A percentile compares a stretch with the other conserved stretches of the same genome.
Conservation (phyloP, 2,329 filamentous ascomycete genomes). For the Xylariaceae sp. region DNA sequence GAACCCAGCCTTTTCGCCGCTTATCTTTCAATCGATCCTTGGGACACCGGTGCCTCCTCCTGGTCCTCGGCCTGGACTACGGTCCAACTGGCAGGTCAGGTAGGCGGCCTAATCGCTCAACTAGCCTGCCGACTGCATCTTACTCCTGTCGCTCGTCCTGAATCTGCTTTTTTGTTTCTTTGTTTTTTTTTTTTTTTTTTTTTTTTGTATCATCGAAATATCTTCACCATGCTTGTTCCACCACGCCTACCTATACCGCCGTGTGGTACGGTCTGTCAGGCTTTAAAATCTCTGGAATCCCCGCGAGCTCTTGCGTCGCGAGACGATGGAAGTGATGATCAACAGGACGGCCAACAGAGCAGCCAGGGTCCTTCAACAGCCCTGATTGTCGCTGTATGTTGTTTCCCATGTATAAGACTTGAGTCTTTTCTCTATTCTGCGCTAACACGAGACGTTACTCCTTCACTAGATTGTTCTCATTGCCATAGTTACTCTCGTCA, state of each 20-base stretch:
- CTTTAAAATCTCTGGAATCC: slow-evolving; percentile 6
- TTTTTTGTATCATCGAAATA: background rate
- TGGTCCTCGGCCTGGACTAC: slow-evolving; percentile 7
- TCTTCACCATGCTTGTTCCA: slow-evolving; percentile 22
- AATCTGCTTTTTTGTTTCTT: slow-evolving; percentile 1
- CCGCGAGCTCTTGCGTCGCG: slow-evolving; percentile 5
- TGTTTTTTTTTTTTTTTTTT: too few relatives aligned
- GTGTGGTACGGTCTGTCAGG: slow-evolving; percentile 4
- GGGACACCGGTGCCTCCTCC: too few relatives aligned
- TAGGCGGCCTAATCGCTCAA: slow-evolving; percentile 2
- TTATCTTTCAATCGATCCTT: too few relatives aligned
- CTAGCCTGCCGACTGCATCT: too few relatives aligned
- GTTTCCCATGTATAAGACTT: background rate
- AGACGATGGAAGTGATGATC: too few relatives aligned
- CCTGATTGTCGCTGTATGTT: slow-evolving; percentile 15
- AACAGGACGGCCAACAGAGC: background rate
- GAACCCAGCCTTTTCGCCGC: too few relatives aligned
- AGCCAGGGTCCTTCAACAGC: background rate
- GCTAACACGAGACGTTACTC: slow-evolving; percentile 4
- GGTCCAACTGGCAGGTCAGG: slow-evolving; percentile 11
- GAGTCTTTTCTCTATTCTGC: background rate
- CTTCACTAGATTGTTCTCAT: slow-evolving; percentile 20
- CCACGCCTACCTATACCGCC: slow-evolving; percentile 23
- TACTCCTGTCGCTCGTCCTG: too few relatives aligned
- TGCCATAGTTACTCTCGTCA: slow-evolving; percentile 17